These are phyloP conservation scores for Spiromastix sp. DNA, from an alignment of 2,329 filamentous ascomycete species.

Conservation along the genomic window DNA sequence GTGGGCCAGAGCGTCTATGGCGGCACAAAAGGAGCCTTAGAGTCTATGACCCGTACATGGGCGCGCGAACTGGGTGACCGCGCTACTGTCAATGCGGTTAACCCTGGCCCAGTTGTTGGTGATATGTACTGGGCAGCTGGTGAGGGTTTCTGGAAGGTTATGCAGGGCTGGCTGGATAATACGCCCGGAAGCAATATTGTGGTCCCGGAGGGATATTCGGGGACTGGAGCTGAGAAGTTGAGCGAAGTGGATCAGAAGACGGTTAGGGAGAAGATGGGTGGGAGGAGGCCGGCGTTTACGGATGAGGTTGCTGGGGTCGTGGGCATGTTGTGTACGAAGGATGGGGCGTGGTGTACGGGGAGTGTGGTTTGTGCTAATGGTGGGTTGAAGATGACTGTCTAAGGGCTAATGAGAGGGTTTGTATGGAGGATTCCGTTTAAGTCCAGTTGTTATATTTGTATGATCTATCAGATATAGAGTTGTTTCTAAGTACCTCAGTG, in stretches of 20 bases:
- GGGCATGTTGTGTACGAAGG: constrained; percentile 61
- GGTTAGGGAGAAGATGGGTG: constrained; percentile 47
- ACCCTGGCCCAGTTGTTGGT: constrained; percentile 56
- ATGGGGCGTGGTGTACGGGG: constrained; percentile 69
- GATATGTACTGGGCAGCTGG: constrained; percentile 54
- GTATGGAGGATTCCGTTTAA: too few relatives aligned
- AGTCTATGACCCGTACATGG: constrained; percentile 62
- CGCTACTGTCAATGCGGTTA: constrained; percentile 55
- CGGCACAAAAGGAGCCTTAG: constrained; percentile 56
- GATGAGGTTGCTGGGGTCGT: constrained; percentile 66
- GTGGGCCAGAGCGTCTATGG: constrained; percentile 51
- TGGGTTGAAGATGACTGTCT: constrained; percentile 51
- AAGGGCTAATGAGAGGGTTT: constrained; percentile 4
- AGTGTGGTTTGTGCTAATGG: constrained; percentile 73
- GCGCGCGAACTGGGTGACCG: constrained; percentile 51
- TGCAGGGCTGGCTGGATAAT: constrained; percentile 51
- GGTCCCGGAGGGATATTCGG: constrained; percentile 46
- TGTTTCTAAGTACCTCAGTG: too few relatives aligned
- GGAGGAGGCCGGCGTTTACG: constrained; percentile 53
- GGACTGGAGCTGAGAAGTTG: constrained; percentile 39
- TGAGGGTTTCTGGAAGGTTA: constrained; percentile 46
- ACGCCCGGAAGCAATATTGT: constrained; percentile 55
- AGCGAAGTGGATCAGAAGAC: constrained; percentile 52
- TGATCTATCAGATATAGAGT: too few relatives aligned
- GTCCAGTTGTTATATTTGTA: neutral